These are phyloP conservation scores for Picocystis sp. DNA, from an alignment of 163 green algal species.

Conservation along the genomic window DNA sequence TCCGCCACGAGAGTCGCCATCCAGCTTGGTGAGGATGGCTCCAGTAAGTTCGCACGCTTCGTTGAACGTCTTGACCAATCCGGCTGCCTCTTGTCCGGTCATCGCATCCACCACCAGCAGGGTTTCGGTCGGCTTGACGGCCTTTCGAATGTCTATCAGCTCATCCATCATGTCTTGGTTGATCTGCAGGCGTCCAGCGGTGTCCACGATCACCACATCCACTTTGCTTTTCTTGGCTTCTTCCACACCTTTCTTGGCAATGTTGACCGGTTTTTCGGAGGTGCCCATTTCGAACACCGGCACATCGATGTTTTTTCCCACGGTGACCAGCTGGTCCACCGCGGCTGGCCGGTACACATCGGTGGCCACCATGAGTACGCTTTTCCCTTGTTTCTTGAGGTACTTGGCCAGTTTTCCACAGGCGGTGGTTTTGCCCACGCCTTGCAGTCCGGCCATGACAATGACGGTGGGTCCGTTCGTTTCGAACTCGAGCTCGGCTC, in stretches of 20 bases:
- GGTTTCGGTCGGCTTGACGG: slow-evolving; percentile 67
- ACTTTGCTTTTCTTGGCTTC: slow-evolving; percentile 36
- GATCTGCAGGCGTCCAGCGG: slow-evolving; percentile 64
- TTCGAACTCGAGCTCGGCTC: slow-evolving; percentile 19
- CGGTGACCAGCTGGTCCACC: slow-evolving; percentile 86
- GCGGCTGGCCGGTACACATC: slow-evolving; percentile 87
- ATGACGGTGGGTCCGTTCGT: slow-evolving; percentile 55
- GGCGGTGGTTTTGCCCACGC: slow-evolving; percentile 92
- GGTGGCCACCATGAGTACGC: slow-evolving; percentile 82
- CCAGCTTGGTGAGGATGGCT: slow-evolving; percentile 96
- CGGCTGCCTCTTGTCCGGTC: slow-evolving; percentile 72
- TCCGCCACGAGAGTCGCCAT: slow-evolving; percentile 84
- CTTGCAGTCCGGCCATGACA: slow-evolving; percentile 73
- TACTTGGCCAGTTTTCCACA: slow-evolving; percentile 83
- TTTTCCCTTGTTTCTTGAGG: slow-evolving; percentile 54
- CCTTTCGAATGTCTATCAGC: slow-evolving; percentile 2
- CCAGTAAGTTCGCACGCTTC: slow-evolving; percentile 47
- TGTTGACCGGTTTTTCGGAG: slow-evolving; percentile 39
- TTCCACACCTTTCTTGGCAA: slow-evolving; percentile 38
- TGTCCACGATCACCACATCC: slow-evolving; percentile 89
- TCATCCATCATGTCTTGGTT: slow-evolving; percentile 16
- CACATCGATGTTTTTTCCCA: slow-evolving; percentile 60
- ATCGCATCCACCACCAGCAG: slow-evolving; percentile 95
- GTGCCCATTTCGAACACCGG: slow-evolving; percentile 75
- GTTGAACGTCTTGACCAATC: slow-evolving; percentile 70